Evolutionary conservation across 1,139 yeast genomes (phyloP).

Genomic region (Magnusiomyces fungicola): DNA sequence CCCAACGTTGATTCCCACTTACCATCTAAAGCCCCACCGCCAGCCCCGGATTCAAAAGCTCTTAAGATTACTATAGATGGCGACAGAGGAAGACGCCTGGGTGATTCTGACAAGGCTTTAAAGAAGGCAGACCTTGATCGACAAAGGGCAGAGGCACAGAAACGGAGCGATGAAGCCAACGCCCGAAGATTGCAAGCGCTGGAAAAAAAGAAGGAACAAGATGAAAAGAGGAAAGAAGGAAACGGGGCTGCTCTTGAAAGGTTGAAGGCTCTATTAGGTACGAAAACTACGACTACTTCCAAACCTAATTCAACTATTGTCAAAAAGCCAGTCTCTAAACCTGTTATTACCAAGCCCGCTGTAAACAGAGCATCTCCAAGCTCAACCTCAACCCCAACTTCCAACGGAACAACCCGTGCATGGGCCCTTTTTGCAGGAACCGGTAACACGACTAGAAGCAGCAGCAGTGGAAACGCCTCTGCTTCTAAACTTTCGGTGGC

Average conservation of each 20-base stretch:
- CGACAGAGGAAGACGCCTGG: constrained; percentile 2
- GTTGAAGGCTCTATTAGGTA: constrained; percentile 8
- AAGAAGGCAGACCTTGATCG: constrained; percentile 1
- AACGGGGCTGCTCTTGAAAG: constrained; percentile 12
- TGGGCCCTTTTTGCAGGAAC: background rate
- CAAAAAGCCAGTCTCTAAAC: constrained; percentile 10
- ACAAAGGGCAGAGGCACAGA: constrained; percentile 4
- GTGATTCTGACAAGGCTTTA: constrained; percentile 4
- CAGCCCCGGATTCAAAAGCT: constrained; percentile 6
- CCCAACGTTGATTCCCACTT: background rate
- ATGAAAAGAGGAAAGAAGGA: constrained; percentile 4
- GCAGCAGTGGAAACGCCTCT: background rate
- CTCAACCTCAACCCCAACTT: background rate
- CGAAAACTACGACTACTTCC: background rate
- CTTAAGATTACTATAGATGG: background rate
- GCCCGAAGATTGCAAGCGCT: background rate
- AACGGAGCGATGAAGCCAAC: constrained; percentile 1
- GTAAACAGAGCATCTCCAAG: constrained; percentile 1
- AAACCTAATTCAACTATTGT: background rate
- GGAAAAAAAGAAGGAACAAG: background rate
- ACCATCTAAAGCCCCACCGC: background rate
- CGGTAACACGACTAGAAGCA: background rate
- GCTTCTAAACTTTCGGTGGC: background rate
- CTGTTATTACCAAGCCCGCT: constrained; percentile 3
- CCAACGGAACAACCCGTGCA: background rate